These are phyloP conservation scores for Apiotrichum akiyoshidainum DNA, from an alignment of 1,284 basidiomycete genomes.

Conservation along the genomic window DNA sequence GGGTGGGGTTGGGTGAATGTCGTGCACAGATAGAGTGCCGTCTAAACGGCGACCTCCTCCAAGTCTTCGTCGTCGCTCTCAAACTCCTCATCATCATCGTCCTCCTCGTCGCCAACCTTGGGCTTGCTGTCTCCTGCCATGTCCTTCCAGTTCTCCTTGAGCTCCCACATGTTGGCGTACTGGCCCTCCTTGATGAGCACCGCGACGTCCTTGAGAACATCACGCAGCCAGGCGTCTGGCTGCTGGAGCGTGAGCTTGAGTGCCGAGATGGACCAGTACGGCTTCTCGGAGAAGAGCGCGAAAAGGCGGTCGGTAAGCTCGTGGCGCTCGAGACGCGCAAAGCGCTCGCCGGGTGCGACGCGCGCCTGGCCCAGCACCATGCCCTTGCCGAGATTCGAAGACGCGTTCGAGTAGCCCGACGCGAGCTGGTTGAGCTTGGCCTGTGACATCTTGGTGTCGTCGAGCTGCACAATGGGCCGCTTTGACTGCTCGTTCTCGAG, in stretches of 20 bases:
- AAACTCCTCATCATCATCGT: slow-evolving; percentile 13
- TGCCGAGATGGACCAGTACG: slow-evolving; percentile 77
- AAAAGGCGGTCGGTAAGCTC: slow-evolving; percentile 86
- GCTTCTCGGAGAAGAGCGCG: slow-evolving; percentile 68
- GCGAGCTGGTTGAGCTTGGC: slow-evolving; percentile 44
- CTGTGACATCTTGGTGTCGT: slow-evolving; percentile 38
- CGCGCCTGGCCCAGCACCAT: slow-evolving; percentile 29
- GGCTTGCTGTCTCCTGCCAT: slow-evolving; percentile 7
- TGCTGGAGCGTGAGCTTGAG: slow-evolving; percentile 80
- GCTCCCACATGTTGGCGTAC: slow-evolving; percentile 53
- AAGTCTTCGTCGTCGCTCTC: slow-evolving; percentile 28
- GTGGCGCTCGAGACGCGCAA: slow-evolving; percentile 79
- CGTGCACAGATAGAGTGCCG: too few species aligned
- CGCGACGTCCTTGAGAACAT: slow-evolving; percentile 77
- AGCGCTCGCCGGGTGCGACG: slow-evolving; percentile 61
- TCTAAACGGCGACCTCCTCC: slow-evolving; percentile 22
- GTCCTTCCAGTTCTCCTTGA: slow-evolving; percentile 35
- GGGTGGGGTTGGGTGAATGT: too few species aligned
- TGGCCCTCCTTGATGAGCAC: slow-evolving; percentile 71
- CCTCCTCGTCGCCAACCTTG: slow-evolving; percentile 6
- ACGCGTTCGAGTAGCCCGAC: slow-evolving; percentile 37
- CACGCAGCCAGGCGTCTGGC: slow-evolving; percentile 85
- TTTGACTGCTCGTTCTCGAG: slow-evolving; percentile 51
- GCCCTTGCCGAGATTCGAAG: slow-evolving; percentile 34
- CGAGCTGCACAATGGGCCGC: slow-evolving; percentile 51